These are phyloP conservation scores for Ceratocystis lukuohia DNA, from an alignment of 2,329 filamentous ascomycete genomes.

Conservation along the genomic window DNA sequence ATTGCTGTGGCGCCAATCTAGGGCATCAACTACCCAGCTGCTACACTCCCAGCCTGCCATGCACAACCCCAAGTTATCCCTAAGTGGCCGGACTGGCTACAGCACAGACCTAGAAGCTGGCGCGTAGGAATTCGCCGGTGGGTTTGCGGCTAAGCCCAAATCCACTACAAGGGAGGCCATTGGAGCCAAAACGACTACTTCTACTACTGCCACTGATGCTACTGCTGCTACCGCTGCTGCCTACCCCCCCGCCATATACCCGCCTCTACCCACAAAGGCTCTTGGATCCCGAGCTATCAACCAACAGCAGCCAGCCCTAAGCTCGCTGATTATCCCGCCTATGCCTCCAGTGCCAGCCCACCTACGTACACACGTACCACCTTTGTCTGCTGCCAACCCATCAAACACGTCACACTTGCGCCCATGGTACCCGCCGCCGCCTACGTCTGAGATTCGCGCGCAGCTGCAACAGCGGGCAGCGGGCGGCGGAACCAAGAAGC, in stretches of 20 bases:
- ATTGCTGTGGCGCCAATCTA: conserved; percentile 44
- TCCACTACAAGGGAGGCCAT: not conserved
- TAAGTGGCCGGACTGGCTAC: conserved; percentile 2
- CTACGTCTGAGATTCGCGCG: conserved; percentile 10
- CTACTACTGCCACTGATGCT: not conserved
- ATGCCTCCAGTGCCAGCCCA: conserved; percentile 15
- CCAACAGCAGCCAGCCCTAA: not conserved
- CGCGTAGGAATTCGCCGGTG: conserved; percentile 15
- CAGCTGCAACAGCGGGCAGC: not conserved
- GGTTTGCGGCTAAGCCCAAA: not conserved
- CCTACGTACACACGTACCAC: conserved; percentile 4
- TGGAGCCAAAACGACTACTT: not conserved
- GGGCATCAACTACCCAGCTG: conserved; percentile 5
- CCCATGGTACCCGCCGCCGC: conserved; percentile 21
- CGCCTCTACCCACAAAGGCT: conserved; percentile 1
- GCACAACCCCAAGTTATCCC: not conserved
- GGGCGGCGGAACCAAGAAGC: conserved; percentile 8
- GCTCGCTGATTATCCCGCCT: conserved; percentile 15
- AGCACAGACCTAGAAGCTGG: conserved; percentile 7
- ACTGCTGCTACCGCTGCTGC: not conserved
- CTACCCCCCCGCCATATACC: not conserved
- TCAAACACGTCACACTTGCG: not conserved
- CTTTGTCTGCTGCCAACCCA: not conserved
- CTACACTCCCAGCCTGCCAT: conserved; percentile 2
- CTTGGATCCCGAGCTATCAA: conserved; percentile 14